Conservation (phyloP, 2,329 filamentous ascomycete genomes). For the Geosmithia morbida region DNA sequence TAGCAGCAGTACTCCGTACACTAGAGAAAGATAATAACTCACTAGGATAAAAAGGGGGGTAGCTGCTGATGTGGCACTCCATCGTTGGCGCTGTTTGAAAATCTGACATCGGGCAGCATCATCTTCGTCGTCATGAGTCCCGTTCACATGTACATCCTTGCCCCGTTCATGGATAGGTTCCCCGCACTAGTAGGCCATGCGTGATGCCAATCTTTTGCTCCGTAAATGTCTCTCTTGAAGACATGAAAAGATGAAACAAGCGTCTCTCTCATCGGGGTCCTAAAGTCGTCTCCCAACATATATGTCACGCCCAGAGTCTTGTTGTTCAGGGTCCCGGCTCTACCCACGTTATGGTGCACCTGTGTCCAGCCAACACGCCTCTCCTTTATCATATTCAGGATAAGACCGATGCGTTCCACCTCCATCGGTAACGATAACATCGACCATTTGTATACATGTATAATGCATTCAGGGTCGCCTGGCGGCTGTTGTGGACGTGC, state of each 20-base stretch:
- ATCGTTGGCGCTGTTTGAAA: not conserved
- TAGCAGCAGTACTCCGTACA: too few species aligned
- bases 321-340: not conserved
- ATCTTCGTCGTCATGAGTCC: not conserved
- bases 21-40: too few species aligned
- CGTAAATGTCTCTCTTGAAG: not conserved
- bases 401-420: too few species aligned
- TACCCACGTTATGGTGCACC: not conserved
- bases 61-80: conserved; percentile 1
- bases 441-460: not conserved
- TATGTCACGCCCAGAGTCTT: not conserved
- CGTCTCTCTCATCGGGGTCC: not conserved
- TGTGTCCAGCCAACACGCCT: not conserved
- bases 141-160: not conserved
- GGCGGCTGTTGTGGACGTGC: not conserved
- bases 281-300: not conserved
- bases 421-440: too few species aligned
- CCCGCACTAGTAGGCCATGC: not conserved
- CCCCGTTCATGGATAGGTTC: not conserved
- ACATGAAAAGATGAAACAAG: not conserved
- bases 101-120: not conserved
- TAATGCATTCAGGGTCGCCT: not conserved
- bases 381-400: too few species aligned
- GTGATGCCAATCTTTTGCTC: not conserved
- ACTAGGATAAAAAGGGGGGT: not conserved